A percentile compares a stretch with the other conserved stretches of the same genome.
phyloP scores from a whole-genome alignment of 2,329 filamentous ascomycete genomes.

The Fusarium burgessii region DNA sequence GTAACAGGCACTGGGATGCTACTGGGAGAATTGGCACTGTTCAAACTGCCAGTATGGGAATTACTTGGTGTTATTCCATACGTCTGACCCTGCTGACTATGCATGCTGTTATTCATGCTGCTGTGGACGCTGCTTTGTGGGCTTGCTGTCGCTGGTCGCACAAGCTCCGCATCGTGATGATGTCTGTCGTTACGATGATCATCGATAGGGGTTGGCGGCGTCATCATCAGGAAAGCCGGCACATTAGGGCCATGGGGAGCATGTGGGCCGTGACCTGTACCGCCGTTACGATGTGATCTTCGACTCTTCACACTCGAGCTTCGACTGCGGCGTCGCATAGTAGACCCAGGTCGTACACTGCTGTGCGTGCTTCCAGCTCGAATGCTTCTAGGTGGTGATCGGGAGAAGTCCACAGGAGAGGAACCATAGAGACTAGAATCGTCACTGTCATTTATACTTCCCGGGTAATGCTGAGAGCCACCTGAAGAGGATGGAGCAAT shows the following conservation, averaged over 20 bases:
- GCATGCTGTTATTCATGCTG: conserved; percentile 36
- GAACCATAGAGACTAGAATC: conserved; percentile 67
- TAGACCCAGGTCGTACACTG: conserved; percentile 58
- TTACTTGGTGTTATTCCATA: conserved; percentile 26
- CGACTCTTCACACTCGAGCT: conserved; percentile 65
- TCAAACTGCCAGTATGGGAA: conserved; percentile 19
- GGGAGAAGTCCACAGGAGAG: conserved; percentile 68
- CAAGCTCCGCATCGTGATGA: conserved; percentile 48
- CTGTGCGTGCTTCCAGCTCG: conserved; percentile 61
- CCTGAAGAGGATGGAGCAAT: conserved; percentile 60
- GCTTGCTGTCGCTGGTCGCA: conserved; percentile 51
- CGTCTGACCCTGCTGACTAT: conserved; percentile 21
- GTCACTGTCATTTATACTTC: conserved; percentile 65
- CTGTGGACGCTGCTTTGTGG: conserved; percentile 43
- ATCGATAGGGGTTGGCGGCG: conserved; percentile 58
- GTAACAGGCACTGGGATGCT: conserved; percentile 28
- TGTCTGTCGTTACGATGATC: conserved; percentile 35
- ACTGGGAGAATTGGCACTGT: conserved; percentile 34
- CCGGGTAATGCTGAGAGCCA: conserved; percentile 53
- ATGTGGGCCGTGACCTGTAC: conserved; percentile 38
- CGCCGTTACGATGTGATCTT: conserved; percentile 56
- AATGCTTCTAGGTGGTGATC: conserved; percentile 67
- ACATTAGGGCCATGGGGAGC: conserved; percentile 46
- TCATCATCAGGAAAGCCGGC: conserved; percentile 61
- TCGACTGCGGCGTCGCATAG: conserved; percentile 59